Conservation (phyloP, 495 filamentous ascomycete genomes). For the Trichocladium uniseriatum region DNA sequence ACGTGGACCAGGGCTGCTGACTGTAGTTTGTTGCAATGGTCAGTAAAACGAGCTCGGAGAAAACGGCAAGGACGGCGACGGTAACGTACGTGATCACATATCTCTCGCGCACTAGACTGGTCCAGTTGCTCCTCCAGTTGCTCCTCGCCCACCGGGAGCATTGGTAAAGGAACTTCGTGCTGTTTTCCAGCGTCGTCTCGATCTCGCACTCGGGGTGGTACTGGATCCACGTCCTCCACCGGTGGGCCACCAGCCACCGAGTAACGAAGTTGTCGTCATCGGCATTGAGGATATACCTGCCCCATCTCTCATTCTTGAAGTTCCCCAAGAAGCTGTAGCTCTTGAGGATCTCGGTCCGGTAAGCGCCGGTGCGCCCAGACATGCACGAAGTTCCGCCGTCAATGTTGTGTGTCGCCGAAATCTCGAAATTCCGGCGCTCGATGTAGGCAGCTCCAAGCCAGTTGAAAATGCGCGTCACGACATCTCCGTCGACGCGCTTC, state of each 20-base stretch:
- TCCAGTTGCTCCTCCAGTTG: conserved; percentile 76
- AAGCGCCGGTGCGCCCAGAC: conserved; percentile 77
- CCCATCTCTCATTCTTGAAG: conserved; percentile 65
- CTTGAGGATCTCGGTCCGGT: conserved; percentile 72
- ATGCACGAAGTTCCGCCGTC: conserved; percentile 83
- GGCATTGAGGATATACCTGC: conserved; percentile 64
- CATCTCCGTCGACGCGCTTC: conserved; percentile 51
- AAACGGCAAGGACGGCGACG: not conserved
- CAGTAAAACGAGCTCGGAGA: not conserved
- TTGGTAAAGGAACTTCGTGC: conserved; percentile 64
- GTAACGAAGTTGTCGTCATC: conserved; percentile 84
- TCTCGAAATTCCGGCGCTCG: conserved; percentile 79
- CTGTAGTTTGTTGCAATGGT: conserved; percentile 28
- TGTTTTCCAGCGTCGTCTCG: conserved; percentile 66
- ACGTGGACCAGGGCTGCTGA: conserved; percentile 65
- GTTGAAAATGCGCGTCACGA: conserved; percentile 54
- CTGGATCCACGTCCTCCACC: conserved; percentile 71
- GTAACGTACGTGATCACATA: conserved; percentile 58
- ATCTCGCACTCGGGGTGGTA: conserved; percentile 65
- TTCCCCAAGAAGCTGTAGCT: conserved; percentile 61
- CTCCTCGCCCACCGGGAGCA: conserved; percentile 74
- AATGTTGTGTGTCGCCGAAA: conserved; percentile 73
- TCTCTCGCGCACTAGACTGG: conserved; percentile 60
- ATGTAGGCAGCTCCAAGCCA: conserved; percentile 78
- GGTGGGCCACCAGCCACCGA: conserved; percentile 65